Percentiles rank a stretch among this genome's conserved stretches.
These are phyloP conservation scores for Hydnomerulius pinastri DNA, from an alignment of 768 basidiomycete genomes.

Conservation along the genomic window DNA sequence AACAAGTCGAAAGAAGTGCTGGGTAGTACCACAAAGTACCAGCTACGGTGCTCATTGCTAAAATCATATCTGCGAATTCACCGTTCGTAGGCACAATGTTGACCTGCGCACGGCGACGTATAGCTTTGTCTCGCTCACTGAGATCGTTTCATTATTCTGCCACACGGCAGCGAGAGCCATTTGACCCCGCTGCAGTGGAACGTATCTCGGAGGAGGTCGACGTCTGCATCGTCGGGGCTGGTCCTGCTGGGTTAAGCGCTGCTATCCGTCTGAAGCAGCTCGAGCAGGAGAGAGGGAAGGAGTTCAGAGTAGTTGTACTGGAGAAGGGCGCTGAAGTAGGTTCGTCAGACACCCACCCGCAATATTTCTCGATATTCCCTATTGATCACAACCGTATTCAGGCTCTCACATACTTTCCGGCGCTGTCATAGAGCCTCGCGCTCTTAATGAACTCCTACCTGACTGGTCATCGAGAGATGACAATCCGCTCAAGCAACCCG, in stretches of 20 bases:
- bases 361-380: neutral
- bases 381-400: conserved; percentile 30
- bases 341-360: conserved; percentile 38
- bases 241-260: conserved; percentile 94
- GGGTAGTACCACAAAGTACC: neutral
- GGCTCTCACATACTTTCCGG: conserved; percentile 96
- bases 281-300: conserved; percentile 73
- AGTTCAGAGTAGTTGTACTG: conserved; percentile 88
- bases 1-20: no score
- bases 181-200: conserved; percentile 67
- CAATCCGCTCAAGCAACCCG: conserved; percentile 82
- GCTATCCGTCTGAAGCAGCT: conserved; percentile 95
- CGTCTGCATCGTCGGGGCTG: conserved; percentile 95
- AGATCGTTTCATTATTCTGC: conserved; percentile 20
- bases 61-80: no score
- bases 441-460: conserved; percentile 88
- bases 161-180: conserved; percentile 31
- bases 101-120: conserved; percentile 6
- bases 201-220: conserved; percentile 91
- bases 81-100: conserved; percentile 5
- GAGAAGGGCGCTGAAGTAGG: conserved; percentile 96
- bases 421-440: conserved; percentile 90
- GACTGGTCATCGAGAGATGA: conserved; percentile 67
- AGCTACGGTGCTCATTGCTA: neutral
- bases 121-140: neutral